Evolutionary conservation across 768 basidiomycete genomes (phyloP), one percentile per base, ranked within the genome.

Genomic region (Antrodiella citrinella): DNA sequence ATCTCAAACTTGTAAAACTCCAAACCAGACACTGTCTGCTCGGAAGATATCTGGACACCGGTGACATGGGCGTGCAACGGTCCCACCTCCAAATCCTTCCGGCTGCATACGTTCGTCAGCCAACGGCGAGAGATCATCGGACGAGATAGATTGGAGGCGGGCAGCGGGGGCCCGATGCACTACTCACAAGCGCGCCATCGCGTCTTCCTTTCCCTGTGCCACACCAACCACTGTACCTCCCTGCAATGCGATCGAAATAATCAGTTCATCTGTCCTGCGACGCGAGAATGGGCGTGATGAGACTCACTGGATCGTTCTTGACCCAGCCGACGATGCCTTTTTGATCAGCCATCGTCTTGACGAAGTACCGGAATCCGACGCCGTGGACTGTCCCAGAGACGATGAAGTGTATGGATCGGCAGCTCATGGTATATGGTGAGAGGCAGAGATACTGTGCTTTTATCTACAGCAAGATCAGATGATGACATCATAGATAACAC

Each of bases 251-350:
- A 43, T 5, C 41, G n/a, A 19, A 19, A 5, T 18, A 19, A 43
- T 43, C 7, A 43, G 41, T 22, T 18, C 9, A 43, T 18, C 41
- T 7, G 7, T 5, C 18, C 21, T 5, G n/a, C 7, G 41, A 43
- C n/a, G 39, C n/a, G 21, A 30, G 18, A 22, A 22, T 47, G 24
- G 9, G 15, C 1, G 30, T 48, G 19, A 48, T 19, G 21, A 3
- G 4, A 51, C 54, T 18, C 19, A 55, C 54, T n/a, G 51, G 44
- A 25, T 52, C 47, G 48, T 55, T 55, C 44, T 52, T 55, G 2
- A 55, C 54, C 54, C 54, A 55, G 5, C 54, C 54, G 3, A 55
- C 54, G 20, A 55, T 44, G 2, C 54, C 54, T 4, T 55, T 43
- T 15, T 26, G 25, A 18, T 44, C 44, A 1, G 54, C 54, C 12